Evolutionary conservation across 208 protist genomes (phyloP).

Genomic region (Crithidia sp.): DNA sequence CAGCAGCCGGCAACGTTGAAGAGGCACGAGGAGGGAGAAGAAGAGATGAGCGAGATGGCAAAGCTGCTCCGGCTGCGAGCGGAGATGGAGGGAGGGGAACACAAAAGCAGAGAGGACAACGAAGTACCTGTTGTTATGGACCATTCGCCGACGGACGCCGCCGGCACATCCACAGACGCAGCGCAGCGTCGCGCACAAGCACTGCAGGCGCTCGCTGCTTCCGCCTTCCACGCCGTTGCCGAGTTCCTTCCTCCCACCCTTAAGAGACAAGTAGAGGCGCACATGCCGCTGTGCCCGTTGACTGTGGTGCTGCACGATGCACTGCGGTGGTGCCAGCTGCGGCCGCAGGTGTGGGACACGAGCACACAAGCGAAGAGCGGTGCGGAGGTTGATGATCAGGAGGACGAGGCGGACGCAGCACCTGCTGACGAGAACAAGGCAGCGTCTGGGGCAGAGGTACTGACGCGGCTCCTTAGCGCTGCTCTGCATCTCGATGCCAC

Average conservation of each 20-base stretch:
- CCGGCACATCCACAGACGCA: not conserved
- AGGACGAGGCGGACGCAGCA: not conserved
- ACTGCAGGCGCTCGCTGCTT: slow-evolving; percentile 1
- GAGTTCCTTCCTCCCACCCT: slow-evolving; percentile 5
- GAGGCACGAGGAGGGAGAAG: not conserved
- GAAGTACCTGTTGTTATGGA: no score
- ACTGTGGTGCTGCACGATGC: slow-evolving; percentile 18
- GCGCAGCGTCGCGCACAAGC: not conserved
- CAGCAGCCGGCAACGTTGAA: not conserved
- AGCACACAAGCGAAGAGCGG: not conserved
- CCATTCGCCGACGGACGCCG: no score
- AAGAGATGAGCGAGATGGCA: slow-evolving; percentile 1
- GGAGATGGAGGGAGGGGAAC: not conserved
- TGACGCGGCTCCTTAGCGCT: not conserved
- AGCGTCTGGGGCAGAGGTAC: slow-evolving; percentile 7
- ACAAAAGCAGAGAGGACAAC: no score
- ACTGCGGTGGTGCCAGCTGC: slow-evolving; percentile 31
- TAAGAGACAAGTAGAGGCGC: not conserved
- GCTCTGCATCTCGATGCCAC: not conserved
- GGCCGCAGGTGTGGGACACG: not conserved
- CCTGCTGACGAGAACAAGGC: not conserved
- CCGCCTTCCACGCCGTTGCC: not conserved
- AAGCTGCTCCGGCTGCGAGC: not conserved
- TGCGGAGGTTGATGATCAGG: no score
- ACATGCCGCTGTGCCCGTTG: slow-evolving; percentile 13